Evolutionary conservation across 768 basidiomycete genomes (phyloP), one percentile per base, ranked within the genome.

Genomic region (Lactarius hengduanensis): DNA sequence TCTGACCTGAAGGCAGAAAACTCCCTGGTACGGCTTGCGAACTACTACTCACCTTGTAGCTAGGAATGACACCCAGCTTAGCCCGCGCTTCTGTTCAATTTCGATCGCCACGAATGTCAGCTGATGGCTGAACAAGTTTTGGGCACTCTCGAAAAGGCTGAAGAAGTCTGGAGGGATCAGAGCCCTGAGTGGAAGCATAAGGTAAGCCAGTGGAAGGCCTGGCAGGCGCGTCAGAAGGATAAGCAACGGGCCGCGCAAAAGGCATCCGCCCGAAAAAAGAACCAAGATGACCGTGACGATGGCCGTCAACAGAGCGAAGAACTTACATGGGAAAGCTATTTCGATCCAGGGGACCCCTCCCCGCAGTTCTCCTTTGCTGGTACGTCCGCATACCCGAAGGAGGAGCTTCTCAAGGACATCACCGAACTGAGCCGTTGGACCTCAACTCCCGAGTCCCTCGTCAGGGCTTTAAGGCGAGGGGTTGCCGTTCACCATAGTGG

Each of bases 401-500:
- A 74, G 11, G 82, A 85, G 53, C 77, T 90, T 20, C 76, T 82
- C 1, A 77, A 80, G 20, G 84, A 86, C 47, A 77, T 87, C 26
- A 26, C 57, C 10, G 65, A 76, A 1, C 74, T 89, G 57, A 38
- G 11, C 36, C 66, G 59, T 57, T 79, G 76, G 61, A 74, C 72
- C 9, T 69, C 70, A 2, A 72, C 76, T 1, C 80, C 78, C 2
- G 30, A 57, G n/a, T 85, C 84, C 82, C 79, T 80, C 5, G 60
- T 85, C 30, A 65, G 62, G 13, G 84, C 84, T 7, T 74, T 91
- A 57, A 73, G 74, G 58, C 78, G 89, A 38, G 89, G 89, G 36
- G 82, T 91, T 34, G 89, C 83, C 0, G 82, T 91, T 13, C 89
- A 91, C 70, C 89, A 90, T 73, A 71, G 84, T 10, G 89, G 89